Conservation (phyloP, 331 rosid species). For the Spiraea crenata region DNA sequence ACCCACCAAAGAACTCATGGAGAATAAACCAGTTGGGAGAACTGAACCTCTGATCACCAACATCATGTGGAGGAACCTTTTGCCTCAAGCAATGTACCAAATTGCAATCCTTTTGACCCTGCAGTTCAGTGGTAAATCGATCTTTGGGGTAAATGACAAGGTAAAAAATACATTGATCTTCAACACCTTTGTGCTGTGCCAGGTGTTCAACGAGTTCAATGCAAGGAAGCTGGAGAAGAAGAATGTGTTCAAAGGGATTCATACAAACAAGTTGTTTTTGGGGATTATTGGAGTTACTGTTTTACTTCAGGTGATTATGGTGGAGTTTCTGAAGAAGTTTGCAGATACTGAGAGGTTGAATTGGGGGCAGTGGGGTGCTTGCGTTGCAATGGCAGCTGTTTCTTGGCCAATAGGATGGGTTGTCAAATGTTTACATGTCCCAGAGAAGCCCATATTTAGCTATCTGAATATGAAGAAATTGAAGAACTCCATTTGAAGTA, state of each 20-base stretch:
- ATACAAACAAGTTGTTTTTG: slow-evolving; percentile 23
- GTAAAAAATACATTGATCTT: slow-evolving; percentile 35
- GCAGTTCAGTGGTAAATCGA: slow-evolving; percentile 47
- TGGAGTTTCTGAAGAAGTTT: slow-evolving; percentile 30
- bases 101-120: slow-evolving; percentile 36
- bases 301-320: slow-evolving; percentile 35
- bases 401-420: slow-evolving; percentile 38
- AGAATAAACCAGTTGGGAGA: slow-evolving; percentile 23
- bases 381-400: slow-evolving; percentile 16
- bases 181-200: slow-evolving; percentile 32
- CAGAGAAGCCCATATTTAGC: slow-evolving; percentile 17
- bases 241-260: slow-evolving; percentile 33
- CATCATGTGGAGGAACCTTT: slow-evolving; percentile 44
- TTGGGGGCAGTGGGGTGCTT: slow-evolving; percentile 26
- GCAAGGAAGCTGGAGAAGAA: slow-evolving; percentile 38
- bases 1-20: slow-evolving; percentile 34
- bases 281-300: slow-evolving; percentile 24
- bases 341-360: slow-evolving; percentile 31
- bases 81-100: slow-evolving; percentile 56
- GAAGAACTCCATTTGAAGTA: neutral
- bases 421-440: slow-evolving; percentile 30
- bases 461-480: slow-evolving; percentile 15
- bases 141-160: slow-evolving; percentile 35
- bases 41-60: slow-evolving; percentile 38
- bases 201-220: slow-evolving; percentile 36